A percentile compares a stretch with the other conserved stretches of the same genome.
Conservation (phyloP, 1,284 basidiomycete species). For the Taiwanofungus camphoratus region DNA sequence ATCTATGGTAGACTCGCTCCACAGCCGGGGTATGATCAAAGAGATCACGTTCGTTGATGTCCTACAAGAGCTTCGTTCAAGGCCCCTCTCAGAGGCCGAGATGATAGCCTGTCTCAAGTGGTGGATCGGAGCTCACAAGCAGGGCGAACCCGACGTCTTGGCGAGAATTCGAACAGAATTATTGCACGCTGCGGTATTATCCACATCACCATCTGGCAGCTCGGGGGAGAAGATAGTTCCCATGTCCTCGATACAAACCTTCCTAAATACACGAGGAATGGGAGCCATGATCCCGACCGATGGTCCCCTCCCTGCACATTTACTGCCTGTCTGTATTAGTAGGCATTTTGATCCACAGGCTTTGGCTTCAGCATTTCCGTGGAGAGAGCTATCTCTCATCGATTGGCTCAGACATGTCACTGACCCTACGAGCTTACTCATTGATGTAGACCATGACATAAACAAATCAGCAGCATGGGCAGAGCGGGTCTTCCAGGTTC, state of each 20-base stretch:
- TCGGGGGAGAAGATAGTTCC: constrained; percentile 54
- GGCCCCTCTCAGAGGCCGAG: constrained; percentile 73
- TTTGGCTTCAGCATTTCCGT: constrained; percentile 64
- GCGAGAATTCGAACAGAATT: constrained; percentile 53
- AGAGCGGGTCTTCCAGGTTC: constrained; percentile 71
- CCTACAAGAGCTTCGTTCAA: constrained; percentile 67
- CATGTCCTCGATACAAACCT: constrained; percentile 66
- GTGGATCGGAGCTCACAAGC: constrained; percentile 73
- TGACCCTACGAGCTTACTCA: constrained; percentile 38
- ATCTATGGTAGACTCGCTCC: constrained; percentile 62
- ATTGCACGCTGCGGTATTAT: constrained; percentile 65
- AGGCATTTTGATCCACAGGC: constrained; percentile 55
- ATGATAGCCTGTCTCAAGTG: constrained; percentile 83
- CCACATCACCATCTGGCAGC: constrained; percentile 34
- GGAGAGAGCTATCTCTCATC: constrained; percentile 74
- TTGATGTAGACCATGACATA: constrained; percentile 59
- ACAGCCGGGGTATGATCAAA: constrained; percentile 66
- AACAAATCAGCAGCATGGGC: constrained; percentile 70
- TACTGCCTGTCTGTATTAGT: constrained; percentile 71
- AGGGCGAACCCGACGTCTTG: constrained; percentile 38
- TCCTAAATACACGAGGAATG: constrained; percentile 67
- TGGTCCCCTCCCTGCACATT: constrained; percentile 74
- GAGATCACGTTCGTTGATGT: constrained; percentile 87
- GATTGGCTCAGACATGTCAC: constrained; percentile 77
- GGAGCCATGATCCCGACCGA: constrained; percentile 68